phyloP scores from a whole-genome alignment of 108 stramenopile genomes.

The Epipyxis sp. region DNA sequence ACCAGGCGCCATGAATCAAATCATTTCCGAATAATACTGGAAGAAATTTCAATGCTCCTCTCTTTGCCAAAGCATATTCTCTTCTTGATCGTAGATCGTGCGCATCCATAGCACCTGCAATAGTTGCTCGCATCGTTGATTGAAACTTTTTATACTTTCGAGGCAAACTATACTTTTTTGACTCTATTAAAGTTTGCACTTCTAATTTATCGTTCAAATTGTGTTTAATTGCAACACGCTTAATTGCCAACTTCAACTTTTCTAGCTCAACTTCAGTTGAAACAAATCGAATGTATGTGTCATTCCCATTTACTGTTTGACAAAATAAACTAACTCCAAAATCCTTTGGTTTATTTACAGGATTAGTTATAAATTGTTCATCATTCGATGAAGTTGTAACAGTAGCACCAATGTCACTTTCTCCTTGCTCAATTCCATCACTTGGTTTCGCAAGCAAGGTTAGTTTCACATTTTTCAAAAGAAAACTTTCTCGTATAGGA shows the following conservation, averaged over 20 bases:
- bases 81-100: background rate
- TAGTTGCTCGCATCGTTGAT: background rate
- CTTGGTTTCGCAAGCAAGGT: background rate
- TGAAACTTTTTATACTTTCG: background rate
- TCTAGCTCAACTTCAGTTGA: background rate
- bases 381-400: too few relatives aligned
- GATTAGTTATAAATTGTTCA: too few relatives aligned
- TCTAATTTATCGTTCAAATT: background rate
- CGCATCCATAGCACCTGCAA: background rate
- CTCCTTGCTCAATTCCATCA: background rate
- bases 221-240: background rate
- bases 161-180: background rate
- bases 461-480: background rate
- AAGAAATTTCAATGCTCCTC: background rate
- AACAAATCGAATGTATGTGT: background rate
- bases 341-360: too few relatives aligned
- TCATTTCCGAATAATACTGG: background rate
- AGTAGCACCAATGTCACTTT: background rate
- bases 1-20: slow-evolving; percentile 7
- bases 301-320: background rate
- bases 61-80: background rate
- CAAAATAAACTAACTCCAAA: background rate
- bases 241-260: background rate
- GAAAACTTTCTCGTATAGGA: background rate
- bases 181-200: background rate